These are phyloP conservation scores for Aureobasidium sp. DNA, from an alignment of 2,329 filamentous ascomycete species.

Conservation along the genomic window DNA sequence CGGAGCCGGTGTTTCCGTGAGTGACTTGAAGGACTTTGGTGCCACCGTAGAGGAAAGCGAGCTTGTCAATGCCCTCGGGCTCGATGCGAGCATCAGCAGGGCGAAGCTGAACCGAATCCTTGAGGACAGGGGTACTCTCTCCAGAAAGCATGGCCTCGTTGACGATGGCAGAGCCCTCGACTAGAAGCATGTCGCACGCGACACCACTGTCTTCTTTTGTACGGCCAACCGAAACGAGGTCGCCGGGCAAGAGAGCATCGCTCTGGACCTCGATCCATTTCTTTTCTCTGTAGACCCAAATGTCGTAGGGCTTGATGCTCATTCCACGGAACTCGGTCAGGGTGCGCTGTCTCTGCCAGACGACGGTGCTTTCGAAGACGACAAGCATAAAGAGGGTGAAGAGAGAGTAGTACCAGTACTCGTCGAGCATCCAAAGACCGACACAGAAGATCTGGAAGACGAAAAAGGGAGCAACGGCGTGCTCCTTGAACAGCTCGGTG, in stretches of 20 bases:
- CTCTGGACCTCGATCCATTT: slow-evolving; percentile 86
- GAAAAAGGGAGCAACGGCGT: slow-evolving; percentile 97
- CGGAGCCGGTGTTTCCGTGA: slow-evolving; percentile 72
- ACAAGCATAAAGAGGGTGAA: slow-evolving; percentile 99
- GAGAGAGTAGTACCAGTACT: slow-evolving; percentile 99
- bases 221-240: slow-evolving; percentile 83
- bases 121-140: slow-evolving; percentile 92
- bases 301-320: slow-evolving; percentile 97
- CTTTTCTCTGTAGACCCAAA: slow-evolving; percentile 81
- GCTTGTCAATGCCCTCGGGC: slow-evolving; percentile 89
- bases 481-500: slow-evolving; percentile 92
- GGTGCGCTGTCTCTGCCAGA: slow-evolving; percentile 96
- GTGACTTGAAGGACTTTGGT: slow-evolving; percentile 96
- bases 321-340: slow-evolving; percentile 95
- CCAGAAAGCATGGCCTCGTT: slow-evolving; percentile 99
- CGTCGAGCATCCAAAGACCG: slow-evolving; percentile 95
- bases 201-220: slow-evolving; percentile 97
- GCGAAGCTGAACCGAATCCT: slow-evolving; percentile 89
- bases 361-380: slow-evolving; percentile 94
- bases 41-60: slow-evolving; percentile 90
- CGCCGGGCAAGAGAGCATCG: slow-evolving; percentile 86
- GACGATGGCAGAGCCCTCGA: slow-evolving; percentile 93
- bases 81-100: slow-evolving; percentile 76
- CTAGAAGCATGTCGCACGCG: slow-evolving; percentile 91
- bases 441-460: slow-evolving; percentile 99